These are phyloP conservation scores for Talaromyces sp. DNA, from an alignment of 2,329 filamentous ascomycete genomes.

Conservation along the genomic window DNA sequence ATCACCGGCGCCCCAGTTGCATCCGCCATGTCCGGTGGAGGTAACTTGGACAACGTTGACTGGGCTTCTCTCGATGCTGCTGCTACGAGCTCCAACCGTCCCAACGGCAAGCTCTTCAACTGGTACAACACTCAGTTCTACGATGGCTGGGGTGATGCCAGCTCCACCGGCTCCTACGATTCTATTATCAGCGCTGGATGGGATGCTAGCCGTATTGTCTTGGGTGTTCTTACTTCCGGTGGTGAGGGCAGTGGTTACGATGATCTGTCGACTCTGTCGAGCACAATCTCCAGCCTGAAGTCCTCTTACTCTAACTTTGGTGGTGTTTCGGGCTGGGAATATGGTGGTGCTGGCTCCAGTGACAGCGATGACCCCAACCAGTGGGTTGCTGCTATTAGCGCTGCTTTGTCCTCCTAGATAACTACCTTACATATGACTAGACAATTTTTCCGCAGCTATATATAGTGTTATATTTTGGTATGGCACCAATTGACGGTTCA, in stretches of 20 bases:
- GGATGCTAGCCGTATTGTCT: slow-evolving; percentile 63
- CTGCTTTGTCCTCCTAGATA: slow-evolving; percentile 26
- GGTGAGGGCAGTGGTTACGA: slow-evolving; percentile 60
- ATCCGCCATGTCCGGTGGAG: slow-evolving; percentile 48
- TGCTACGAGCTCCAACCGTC: slow-evolving; percentile 32
- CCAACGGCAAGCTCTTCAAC: slow-evolving; percentile 52
- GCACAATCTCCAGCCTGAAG: slow-evolving; percentile 50
- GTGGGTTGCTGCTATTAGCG: slow-evolving; percentile 4
- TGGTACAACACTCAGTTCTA: slow-evolving; percentile 87
- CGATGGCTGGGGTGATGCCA: slow-evolving; percentile 62
- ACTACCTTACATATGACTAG: no score
- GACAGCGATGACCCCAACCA: background rate
- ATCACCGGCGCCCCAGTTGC: slow-evolving; percentile 72
- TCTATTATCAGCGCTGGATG: slow-evolving; percentile 55
- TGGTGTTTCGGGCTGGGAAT: slow-evolving; percentile 83
- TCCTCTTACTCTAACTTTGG: slow-evolving; percentile 61
- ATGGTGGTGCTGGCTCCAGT: slow-evolving; percentile 59
- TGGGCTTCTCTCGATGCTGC: slow-evolving; percentile 64
- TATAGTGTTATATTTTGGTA: no score
- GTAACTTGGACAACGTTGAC: slow-evolving; percentile 65
- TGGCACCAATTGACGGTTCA: no score
- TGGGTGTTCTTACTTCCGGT: slow-evolving; percentile 69
- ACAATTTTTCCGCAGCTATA: no score
- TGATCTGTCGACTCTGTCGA: slow-evolving; percentile 46
- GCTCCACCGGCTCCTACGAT: slow-evolving; percentile 46